phyloP scores from a whole-genome alignment of 495 filamentous ascomycete species.

The Hapsidospora chrysogenum region DNA sequence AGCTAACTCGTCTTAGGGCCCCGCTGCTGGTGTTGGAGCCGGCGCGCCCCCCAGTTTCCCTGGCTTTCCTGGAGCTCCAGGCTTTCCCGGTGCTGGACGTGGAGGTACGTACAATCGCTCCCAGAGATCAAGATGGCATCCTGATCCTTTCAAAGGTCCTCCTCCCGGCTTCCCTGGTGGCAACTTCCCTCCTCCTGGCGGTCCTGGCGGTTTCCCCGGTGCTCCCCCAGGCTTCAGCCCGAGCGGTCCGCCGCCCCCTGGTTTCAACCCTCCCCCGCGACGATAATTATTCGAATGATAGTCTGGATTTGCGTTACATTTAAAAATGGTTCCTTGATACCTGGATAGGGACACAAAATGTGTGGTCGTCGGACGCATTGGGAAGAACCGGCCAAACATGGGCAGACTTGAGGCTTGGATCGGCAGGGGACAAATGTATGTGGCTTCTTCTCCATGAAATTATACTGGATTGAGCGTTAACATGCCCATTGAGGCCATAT shows the following conservation, averaged over 20 bases:
- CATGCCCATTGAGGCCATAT: too few species aligned
- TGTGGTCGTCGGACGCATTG: too few species aligned
- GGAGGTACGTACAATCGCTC: conserved; percentile 26
- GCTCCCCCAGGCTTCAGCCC: conserved; percentile 54
- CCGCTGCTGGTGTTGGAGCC: conserved; percentile 73
- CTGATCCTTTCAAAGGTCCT: conserved; percentile 12
- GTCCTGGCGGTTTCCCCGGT: conserved; percentile 32
- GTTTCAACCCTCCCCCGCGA: conserved; percentile 49
- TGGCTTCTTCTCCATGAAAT: too few species aligned
- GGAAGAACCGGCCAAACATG: too few species aligned
- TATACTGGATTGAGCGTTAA: too few species aligned
- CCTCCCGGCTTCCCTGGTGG: conserved; percentile 44
- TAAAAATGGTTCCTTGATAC: too few species aligned
- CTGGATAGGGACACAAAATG: too few species aligned
- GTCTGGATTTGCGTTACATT: too few species aligned
- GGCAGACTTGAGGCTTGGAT: too few species aligned
- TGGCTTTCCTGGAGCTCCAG: conserved; percentile 39
- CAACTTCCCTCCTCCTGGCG: conserved; percentile 31
- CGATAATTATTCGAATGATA: conserved; percentile 36
- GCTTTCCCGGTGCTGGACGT: conserved; percentile 64
- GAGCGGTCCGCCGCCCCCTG: conserved; percentile 34
- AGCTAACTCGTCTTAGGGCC: conserved; percentile 36
- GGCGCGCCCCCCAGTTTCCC: conserved; percentile 57
- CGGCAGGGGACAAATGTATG: too few species aligned
- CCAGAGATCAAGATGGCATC: background rate